Conservation (phyloP, 192 early-diverging fungal species). For the Backusella psychrophila region DNA sequence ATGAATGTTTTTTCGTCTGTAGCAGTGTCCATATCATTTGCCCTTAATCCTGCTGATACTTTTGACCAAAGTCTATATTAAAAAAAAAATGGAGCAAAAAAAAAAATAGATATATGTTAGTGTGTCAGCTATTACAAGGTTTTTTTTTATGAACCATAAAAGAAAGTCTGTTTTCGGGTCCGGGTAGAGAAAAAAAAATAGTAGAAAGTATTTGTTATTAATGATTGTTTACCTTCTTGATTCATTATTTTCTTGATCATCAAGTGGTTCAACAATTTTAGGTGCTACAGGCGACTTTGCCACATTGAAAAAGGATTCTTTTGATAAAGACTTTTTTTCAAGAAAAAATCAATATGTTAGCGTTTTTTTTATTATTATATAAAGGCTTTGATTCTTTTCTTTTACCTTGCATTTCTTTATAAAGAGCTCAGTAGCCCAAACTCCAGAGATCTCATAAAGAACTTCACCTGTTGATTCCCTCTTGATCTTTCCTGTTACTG, state of each 20-base stretch:
- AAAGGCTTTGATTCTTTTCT: too few species aligned
- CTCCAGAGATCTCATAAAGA: slow-evolving; percentile 83
- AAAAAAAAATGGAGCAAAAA: background rate
- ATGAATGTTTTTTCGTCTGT: slow-evolving; percentile 68
- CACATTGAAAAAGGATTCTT: slow-evolving; percentile 1
- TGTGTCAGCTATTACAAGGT: background rate
- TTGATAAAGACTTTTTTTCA: background rate
- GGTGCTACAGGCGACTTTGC: background rate
- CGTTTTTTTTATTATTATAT: too few species aligned
- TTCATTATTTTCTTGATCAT: slow-evolving; percentile 14
- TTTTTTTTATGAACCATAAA: background rate
- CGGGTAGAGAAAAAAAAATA: background rate
- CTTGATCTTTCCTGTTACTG: slow-evolving; percentile 81
- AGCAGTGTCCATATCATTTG: slow-evolving; percentile 65
- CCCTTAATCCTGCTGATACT: slow-evolving; percentile 65
- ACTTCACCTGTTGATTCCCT: slow-evolving; percentile 69
- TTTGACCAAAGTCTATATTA: slow-evolving; percentile 61
- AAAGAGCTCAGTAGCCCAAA: slow-evolving; percentile 79
- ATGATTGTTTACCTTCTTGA: slow-evolving; percentile 9
- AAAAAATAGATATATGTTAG: background rate
- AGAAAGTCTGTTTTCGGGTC: background rate
- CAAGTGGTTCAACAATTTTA: slow-evolving; percentile 1
- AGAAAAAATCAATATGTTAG: background rate
- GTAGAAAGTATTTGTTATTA: background rate
- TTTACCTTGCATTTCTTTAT: slow-evolving; percentile 40